Conservation (phyloP, 164 flowering plant genomes). For the Kingdonia uniflora region DNA sequence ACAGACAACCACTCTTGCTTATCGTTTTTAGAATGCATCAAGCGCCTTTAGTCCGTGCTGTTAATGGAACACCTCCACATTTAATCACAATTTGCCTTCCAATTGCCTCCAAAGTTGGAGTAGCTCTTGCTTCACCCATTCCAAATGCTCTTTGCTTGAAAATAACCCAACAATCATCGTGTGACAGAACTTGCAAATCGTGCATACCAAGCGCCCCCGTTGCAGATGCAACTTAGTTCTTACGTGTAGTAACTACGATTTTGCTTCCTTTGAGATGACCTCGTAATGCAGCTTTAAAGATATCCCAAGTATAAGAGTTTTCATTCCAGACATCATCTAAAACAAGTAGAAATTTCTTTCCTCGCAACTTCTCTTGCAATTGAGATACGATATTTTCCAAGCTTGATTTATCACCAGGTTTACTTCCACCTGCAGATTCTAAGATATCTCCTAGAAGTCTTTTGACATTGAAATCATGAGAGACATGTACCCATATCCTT, state of each 20-base stretch:
- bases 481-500: slow-evolving; percentile 6
- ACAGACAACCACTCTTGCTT: slow-evolving; percentile 2
- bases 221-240: not conserved
- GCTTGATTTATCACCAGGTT: not conserved
- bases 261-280: not conserved
- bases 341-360: slow-evolving; percentile 1
- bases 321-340: slow-evolving; percentile 3
- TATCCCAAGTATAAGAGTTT: not conserved
- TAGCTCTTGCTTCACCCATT: not conserved
- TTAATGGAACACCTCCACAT: slow-evolving; percentile 6
- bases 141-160: slow-evolving; percentile 3
- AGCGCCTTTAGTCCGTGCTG: not conserved
- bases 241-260: slow-evolving; percentile 1
- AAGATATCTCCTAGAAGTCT: not conserved
- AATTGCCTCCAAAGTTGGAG: not conserved
- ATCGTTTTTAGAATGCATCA: slow-evolving; percentile 1
- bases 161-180: slow-evolving; percentile 5
- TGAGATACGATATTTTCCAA: not conserved
- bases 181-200: not conserved
- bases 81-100: slow-evolving; percentile 4
- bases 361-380: not conserved
- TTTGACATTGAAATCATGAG: not conserved
- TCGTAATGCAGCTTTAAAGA: not conserved
- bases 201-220: not conserved
- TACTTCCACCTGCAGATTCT: not conserved